Evolutionary conservation across 306 rosid species (phyloP).

Genomic region (Lathyrus sativus): DNA sequence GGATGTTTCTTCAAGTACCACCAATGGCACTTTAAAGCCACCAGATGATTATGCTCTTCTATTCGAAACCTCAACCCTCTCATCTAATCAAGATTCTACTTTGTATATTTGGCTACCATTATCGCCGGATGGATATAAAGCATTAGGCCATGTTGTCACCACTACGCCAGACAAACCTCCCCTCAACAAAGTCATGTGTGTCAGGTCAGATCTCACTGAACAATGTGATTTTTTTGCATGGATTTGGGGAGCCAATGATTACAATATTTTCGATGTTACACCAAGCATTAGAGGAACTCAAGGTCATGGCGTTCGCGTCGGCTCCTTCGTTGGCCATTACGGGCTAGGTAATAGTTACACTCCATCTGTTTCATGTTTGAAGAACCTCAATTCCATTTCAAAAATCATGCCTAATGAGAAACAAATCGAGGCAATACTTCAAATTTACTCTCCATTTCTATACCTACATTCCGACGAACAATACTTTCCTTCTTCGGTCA

Average conservation of each 20-base stretch:
- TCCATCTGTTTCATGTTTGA: slow-evolving; percentile 55
- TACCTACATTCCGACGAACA: slow-evolving; percentile 67
- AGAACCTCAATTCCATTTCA: slow-evolving; percentile 41
- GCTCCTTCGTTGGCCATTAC: slow-evolving; percentile 54
- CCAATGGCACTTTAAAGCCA: too few species aligned
- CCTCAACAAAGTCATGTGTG: slow-evolving; percentile 56
- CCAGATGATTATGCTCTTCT: too few species aligned
- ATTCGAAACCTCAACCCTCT: slow-evolving; percentile 38
- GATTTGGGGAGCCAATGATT: slow-evolving; percentile 63
- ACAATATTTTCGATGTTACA: slow-evolving; percentile 50
- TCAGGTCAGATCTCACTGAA: slow-evolving; percentile 61
- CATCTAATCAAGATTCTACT: slow-evolving; percentile 45
- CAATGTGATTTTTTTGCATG: slow-evolving; percentile 45
- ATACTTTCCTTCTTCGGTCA: slow-evolving; percentile 61
- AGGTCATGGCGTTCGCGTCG: slow-evolving; percentile 52
- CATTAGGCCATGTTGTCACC: slow-evolving; percentile 66
- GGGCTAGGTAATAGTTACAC: slow-evolving; percentile 24
- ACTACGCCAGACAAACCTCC: slow-evolving; percentile 59
- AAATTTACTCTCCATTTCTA: slow-evolving; percentile 56
- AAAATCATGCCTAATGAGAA: slow-evolving; percentile 54
- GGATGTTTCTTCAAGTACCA: too few species aligned
- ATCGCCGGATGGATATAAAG: slow-evolving; percentile 61
- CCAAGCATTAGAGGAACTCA: slow-evolving; percentile 52
- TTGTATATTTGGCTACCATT: slow-evolving; percentile 69
- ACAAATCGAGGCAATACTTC: slow-evolving; percentile 51